Conservation (phyloP, 2,329 filamentous ascomycete genomes). For the Calonectria naviculata region DNA sequence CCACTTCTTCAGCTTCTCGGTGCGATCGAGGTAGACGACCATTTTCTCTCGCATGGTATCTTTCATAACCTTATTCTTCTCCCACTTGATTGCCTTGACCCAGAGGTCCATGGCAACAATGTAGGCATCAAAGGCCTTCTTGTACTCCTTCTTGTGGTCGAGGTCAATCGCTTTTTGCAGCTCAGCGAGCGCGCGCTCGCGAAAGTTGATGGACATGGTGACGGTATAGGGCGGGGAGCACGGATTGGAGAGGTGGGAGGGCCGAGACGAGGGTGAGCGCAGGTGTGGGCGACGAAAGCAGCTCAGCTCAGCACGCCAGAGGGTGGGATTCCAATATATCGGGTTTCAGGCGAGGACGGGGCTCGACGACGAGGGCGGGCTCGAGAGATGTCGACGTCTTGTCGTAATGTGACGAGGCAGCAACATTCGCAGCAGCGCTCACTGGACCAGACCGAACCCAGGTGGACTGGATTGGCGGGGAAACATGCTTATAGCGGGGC, state of each 20-base stretch:
- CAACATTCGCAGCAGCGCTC: slow-evolving; percentile 14
- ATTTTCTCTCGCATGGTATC: slow-evolving; percentile 97
- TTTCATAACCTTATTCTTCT: slow-evolving; percentile 98
- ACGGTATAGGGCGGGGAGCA: slow-evolving; percentile 31
- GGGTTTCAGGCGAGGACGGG: not conserved
- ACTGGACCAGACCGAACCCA: slow-evolving; percentile 1
- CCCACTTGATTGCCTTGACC: slow-evolving; percentile 99
- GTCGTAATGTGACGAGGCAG: slow-evolving; percentile 18
- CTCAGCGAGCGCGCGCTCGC: slow-evolving; percentile 94
- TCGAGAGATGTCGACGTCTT: not conserved
- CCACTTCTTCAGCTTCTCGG: slow-evolving; percentile 96
- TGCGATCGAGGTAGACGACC: slow-evolving; percentile 97
- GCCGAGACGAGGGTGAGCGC: not conserved
- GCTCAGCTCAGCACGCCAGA: slow-evolving; percentile 14
- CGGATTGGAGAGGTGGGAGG: slow-evolving; percentile 16
- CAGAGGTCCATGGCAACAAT: slow-evolving; percentile 97
- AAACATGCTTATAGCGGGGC: slow-evolving; percentile 52
- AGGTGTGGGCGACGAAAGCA: slow-evolving; percentile 4
- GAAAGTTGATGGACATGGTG: slow-evolving; percentile 95
- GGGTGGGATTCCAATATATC: not conserved
- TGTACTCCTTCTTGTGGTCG: slow-evolving; percentile 95
- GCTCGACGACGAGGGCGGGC: not conserved
- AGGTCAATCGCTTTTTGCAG: slow-evolving; percentile 98
- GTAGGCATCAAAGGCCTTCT: slow-evolving; percentile 96
- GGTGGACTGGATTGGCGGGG: slow-evolving; percentile 48